phyloP scores from a whole-genome alignment of 2,329 filamentous ascomycete species.

The Cladosporium austrohemisphaericum region DNA sequence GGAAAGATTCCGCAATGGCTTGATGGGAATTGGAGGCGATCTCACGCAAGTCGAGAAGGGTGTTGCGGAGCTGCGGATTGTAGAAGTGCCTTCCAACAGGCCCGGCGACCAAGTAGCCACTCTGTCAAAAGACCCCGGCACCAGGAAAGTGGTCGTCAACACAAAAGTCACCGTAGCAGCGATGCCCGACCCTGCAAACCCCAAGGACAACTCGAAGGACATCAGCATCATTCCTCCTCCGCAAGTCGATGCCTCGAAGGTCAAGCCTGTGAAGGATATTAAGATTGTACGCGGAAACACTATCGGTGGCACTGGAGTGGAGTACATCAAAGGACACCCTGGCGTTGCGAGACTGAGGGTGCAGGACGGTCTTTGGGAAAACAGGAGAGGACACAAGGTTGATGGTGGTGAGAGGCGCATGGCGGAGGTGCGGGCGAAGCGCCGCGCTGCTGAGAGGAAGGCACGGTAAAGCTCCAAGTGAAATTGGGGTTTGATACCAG shows the following conservation, averaged over 20 bases:
- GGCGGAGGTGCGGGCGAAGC: conserved; percentile 83
- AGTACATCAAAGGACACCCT: conserved; percentile 60
- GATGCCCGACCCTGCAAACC: conserved; percentile 38
- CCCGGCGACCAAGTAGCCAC: conserved; percentile 37
- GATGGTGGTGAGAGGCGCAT: conserved; percentile 92
- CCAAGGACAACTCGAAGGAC: conserved; percentile 50
- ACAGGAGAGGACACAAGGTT: conserved; percentile 81
- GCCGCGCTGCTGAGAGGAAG: conserved; percentile 72
- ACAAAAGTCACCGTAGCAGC: conserved; percentile 38
- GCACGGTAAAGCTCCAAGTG: conserved; percentile 31
- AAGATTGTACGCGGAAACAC: conserved; percentile 63
- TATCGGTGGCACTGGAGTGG: conserved; percentile 72
- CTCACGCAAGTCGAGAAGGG: conserved; percentile 67
- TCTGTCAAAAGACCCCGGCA: conserved; percentile 52
- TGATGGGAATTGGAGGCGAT: conserved; percentile 79
- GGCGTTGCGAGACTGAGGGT: conserved; percentile 65
- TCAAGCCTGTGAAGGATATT: conserved; percentile 60
- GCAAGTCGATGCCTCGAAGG: conserved; percentile 25
- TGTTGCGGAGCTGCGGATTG: conserved; percentile 54
- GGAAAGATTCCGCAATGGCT: conserved; percentile 73
- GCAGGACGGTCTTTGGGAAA: conserved; percentile 90
- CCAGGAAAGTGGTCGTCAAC: conserved; percentile 59
- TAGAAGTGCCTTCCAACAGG: conserved; percentile 49
- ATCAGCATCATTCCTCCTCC: conserved; percentile 25
- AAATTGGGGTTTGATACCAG: not conserved